Evolutionary conservation across 768 basidiomycete genomes (phyloP).

Genomic region (Amanita phalloides): DNA sequence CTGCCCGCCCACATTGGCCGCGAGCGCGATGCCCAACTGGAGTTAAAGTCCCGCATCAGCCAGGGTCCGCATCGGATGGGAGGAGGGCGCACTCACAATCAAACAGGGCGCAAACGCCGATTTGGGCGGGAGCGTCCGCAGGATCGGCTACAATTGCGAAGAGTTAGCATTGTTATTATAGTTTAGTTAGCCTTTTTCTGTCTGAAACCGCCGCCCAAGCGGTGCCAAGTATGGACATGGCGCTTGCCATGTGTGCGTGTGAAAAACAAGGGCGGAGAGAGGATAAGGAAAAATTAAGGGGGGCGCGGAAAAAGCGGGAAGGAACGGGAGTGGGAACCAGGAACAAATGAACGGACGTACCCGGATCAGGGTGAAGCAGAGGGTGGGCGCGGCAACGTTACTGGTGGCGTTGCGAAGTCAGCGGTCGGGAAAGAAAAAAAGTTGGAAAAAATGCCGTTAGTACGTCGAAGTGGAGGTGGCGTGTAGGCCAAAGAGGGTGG

Average conservation of each 20-base stretch:
- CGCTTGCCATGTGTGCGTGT: neutral
- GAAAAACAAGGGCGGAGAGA: neutral
- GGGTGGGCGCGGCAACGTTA: slow-evolving; percentile 95
- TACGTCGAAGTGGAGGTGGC: neutral
- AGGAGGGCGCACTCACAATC: slow-evolving; percentile 48
- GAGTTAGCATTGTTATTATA: neutral
- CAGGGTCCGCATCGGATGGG: too few relatives aligned
- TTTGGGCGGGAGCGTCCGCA: slow-evolving; percentile 80
- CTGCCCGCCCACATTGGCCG: slow-evolving; percentile 96
- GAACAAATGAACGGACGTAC: slow-evolving; percentile 31
- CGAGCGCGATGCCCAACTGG: slow-evolving; percentile 93
- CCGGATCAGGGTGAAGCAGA: slow-evolving; percentile 93
- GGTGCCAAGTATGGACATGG: neutral
- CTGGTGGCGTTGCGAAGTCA: slow-evolving; percentile 22
- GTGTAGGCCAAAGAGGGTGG: neutral
- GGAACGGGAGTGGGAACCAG: neutral
- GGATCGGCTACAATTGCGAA: slow-evolving; percentile 59
- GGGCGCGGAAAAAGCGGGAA: neutral
- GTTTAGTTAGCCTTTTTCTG: too few relatives aligned
- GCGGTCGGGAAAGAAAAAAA: slow-evolving; percentile 9
- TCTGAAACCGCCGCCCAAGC: neutral
- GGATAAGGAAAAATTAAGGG: slow-evolving; percentile 1
- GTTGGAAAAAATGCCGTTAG: neutral
- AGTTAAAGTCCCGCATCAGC: neutral
- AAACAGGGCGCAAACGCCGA: slow-evolving; percentile 84